Evolutionary conservation across 2,329 filamentous ascomycete species (phyloP), one percentile per base, ranked within the genome.

Genomic region (Stylonectria norvegica): DNA sequence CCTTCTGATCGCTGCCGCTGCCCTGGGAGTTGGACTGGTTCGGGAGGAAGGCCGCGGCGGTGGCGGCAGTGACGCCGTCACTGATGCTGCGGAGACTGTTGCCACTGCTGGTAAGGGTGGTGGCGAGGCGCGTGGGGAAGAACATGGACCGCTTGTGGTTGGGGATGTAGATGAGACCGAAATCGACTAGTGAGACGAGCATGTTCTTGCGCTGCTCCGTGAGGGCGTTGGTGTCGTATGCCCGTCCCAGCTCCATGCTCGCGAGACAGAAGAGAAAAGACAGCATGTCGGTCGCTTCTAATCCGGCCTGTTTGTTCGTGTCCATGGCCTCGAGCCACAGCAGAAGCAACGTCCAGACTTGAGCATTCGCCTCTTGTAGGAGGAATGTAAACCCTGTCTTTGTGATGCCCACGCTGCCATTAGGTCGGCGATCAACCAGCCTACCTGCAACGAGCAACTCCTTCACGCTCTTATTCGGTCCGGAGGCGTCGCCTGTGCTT

Each of bases 201-300:
- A 96, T 95, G 54, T 89, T 85, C 34, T 79, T 78, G 53, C 96
- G 89, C 19, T 86, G 85, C 31, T 85, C 78, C 0, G 89, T 87
- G 34, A 98, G 76, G 19, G 87, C 87, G 29, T 82, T 79, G 15
- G 89, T 95, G 61, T 88, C 87, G 70, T 98, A 98, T 28, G 89
- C 86, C 47, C 87, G 82, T 10, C 93, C 93, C 8, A 97, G 82
- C 61, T 97, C 90, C 43, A 97, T 80, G 37, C 86, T 94, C 32
- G 91, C 91, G 19, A 98, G 82, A 60, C 96, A 86, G 65, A 98
- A 97, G 53, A 98, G 81, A 63, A 98, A 98, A 5, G 88, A 90
- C 5, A 98, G 79, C 62, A 97, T 90, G 59, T 98, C 93, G 34
- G 95, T 89, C 43, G 86, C 83, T 52, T 95, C 89, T 74, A 95